Evolutionary conservation across 2,329 filamentous ascomycete species (phyloP), one percentile per base, ranked within the genome.

Genomic region (Fusarium veterinarium): DNA sequence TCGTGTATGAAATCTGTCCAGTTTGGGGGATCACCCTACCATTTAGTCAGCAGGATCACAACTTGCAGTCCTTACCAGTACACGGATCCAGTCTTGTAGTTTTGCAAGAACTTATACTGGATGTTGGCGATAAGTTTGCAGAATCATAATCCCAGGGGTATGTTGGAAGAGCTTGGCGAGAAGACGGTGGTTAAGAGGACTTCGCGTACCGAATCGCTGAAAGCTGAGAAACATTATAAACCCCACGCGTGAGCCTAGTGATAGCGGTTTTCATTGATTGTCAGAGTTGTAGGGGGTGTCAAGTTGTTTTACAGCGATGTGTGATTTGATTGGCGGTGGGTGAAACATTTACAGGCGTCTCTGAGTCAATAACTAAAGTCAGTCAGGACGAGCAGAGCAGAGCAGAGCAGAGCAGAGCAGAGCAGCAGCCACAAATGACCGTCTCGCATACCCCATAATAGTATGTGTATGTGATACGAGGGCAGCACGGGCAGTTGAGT

Each of bases 271-370:
- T 58, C 52, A 69, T 67, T 48, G 53, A 38, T 48, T 62, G 69
- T 59, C 58, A 66, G 44, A 52, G 74, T 74, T 75, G 71, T 72
- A 73, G 69, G 72, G 70, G 74, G 69, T 64, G 72, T 76, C 66
- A 76, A 69, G 68, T 74, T 75, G 69, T 79, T 81, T 68, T 79
- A 81, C 80, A 79, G 76, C 75, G 74, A 64, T 77, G 58, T 67
- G 70, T 38, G 71, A 75, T 70, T 67, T 69, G 72, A 65, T 73
- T 80, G 75, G 75, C 70, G 74, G 70, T 65, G 61, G 69, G 76
- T 75, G 77, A 75, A 73, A 79, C 72, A 76, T 77, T 81, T 80
- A 81, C 79, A 76, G 70, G 75, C 69, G 75, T 73, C 67, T 80
- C 71, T 78, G 76, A 71, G 66, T 77, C 73, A 80, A 71, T 48